A percentile compares a stretch with the other conserved stretches of the same genome.
Conservation (phyloP, 176 grass and related monocot genomes). For the Carex myosuroides region DNA sequence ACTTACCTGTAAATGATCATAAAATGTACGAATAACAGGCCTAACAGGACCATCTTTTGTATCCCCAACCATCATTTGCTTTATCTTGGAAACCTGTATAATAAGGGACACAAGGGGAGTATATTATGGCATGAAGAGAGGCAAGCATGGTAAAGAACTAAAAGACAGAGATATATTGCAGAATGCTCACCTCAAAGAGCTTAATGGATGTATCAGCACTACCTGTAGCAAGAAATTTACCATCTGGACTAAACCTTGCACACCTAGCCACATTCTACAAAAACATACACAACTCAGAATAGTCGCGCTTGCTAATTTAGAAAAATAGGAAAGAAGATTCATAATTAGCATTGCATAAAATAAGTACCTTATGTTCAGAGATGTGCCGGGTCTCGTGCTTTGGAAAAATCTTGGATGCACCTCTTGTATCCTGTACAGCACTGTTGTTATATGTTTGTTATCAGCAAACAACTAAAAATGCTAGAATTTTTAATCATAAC, state of each 20-base stretch:
- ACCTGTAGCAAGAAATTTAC: conserved; percentile 83
- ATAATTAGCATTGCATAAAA: neutral
- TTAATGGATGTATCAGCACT: conserved; percentile 89
- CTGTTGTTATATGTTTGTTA: conserved; percentile 13
- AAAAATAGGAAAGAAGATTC: neutral
- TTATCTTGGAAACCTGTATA: conserved; percentile 76
- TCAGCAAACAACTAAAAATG: neutral
- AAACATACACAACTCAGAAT: conserved; percentile 20
- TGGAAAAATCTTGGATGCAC: conserved; percentile 73
- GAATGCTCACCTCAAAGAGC: conserved; percentile 67
- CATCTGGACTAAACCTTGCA: conserved; percentile 77
- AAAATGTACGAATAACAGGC: conserved; percentile 81
- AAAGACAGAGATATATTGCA: neutral
- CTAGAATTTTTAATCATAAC: neutral
- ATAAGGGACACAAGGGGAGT: conserved; percentile 3
- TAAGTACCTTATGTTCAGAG: conserved; percentile 87
- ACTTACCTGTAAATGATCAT: conserved; percentile 80
- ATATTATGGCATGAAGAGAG: neutral
- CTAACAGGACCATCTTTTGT: conserved; percentile 61
- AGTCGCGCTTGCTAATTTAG: neutral
- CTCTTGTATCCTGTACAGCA: conserved; percentile 52
- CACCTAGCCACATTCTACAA: conserved; percentile 77
- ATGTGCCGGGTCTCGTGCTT: conserved; percentile 74
- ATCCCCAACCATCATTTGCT: conserved; percentile 75
- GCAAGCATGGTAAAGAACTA: neutral